Base-by-base conservation (phyloP, 2,329 filamentous ascomycete genomes). In the Aspergillus floridensis region DNA sequence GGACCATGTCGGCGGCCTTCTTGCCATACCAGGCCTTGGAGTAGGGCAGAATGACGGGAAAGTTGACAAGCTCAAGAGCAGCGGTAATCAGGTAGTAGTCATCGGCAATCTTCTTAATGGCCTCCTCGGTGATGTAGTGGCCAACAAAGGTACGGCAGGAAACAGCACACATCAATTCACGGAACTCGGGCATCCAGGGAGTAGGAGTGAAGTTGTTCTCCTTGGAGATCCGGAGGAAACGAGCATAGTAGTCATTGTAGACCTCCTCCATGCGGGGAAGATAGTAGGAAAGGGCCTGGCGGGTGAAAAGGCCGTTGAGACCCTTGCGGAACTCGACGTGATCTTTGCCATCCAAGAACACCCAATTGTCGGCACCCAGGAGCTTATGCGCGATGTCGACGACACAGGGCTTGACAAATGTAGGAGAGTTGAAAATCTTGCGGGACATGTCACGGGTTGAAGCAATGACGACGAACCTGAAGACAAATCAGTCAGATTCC, bases 301-400 rank as follows among this genome's bases (percentile, higher is more conserved):
- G 91, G 49, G 93, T 98, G 81, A 99, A 99, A 29, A 98, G 85
- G 59, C 88, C 89, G 76, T 97, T 98, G 66, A 99, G 83, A 56
- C 95, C 95, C 81, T 97, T 98, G 75, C 95, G 93, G 80, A 95
- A 99, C 72, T 98, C 95, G 67, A 96, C 91, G 71, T 99, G 95
- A 44, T 88, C 87, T 79, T 93, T 96, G 72, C 95, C 95, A 73
- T 98, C 93, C 66, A 99, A 82, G 80, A 98, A 98, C 19, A 98
- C 95, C 92, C 93, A 99, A 81, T 97, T 97, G 70, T 90, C 89
- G 62, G 88, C 85, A 60, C 95, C 91, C 55, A 99, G 87, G 53
- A 99, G 89, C 81, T 98, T 98, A 79, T 92, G 88, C 21, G 95
- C 95, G 60, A 89, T 87, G 75, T 98, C 93, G 64, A 99, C 95